phyloP scores from a whole-genome alignment of 441 rosid species.

The Mallotus japonicus region DNA sequence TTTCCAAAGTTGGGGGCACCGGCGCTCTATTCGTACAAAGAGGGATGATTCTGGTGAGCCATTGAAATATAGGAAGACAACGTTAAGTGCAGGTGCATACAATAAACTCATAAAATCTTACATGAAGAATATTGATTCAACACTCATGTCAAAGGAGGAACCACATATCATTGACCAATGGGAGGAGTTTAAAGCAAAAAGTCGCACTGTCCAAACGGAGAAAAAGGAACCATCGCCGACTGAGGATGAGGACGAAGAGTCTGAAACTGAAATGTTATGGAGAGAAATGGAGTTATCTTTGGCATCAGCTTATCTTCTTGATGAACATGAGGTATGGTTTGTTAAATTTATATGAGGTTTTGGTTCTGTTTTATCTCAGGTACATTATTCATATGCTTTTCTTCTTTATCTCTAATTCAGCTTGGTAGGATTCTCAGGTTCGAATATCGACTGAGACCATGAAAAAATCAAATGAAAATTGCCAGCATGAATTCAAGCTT shows the following conservation, averaged over 20 bases:
- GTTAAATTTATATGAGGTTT: background rate
- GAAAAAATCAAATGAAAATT: constrained; percentile 39
- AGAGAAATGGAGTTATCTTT: constrained; percentile 78
- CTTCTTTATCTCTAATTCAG: constrained; percentile 17
- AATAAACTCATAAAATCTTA: constrained; percentile 66
- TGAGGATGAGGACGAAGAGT: constrained; percentile 58
- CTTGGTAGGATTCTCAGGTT: constrained; percentile 48
- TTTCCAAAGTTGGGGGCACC: constrained; percentile 28
- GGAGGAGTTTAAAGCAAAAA: constrained; percentile 58
- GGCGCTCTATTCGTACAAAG: constrained; percentile 24
- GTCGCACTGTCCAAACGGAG: constrained; percentile 21
- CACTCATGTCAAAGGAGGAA: constrained; percentile 48
- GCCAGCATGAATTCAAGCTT: constrained; percentile 59
- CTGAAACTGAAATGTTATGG: constrained; percentile 81
- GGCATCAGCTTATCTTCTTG: constrained; percentile 72
- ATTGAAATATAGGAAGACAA: constrained; percentile 34
- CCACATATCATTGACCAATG: constrained; percentile 61
- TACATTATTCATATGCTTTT: background rate
- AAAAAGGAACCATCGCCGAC: constrained; percentile 29
- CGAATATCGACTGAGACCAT: constrained; percentile 38
- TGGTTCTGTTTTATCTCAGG: background rate
- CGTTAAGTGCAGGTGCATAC: constrained; percentile 76
- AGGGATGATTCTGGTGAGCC: constrained; percentile 32
- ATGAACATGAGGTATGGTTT: constrained; percentile 66
- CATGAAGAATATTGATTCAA: constrained; percentile 72